phyloP scores from a whole-genome alignment of 164 flowering plant genomes.

The Magnolia changhungtana region DNA sequence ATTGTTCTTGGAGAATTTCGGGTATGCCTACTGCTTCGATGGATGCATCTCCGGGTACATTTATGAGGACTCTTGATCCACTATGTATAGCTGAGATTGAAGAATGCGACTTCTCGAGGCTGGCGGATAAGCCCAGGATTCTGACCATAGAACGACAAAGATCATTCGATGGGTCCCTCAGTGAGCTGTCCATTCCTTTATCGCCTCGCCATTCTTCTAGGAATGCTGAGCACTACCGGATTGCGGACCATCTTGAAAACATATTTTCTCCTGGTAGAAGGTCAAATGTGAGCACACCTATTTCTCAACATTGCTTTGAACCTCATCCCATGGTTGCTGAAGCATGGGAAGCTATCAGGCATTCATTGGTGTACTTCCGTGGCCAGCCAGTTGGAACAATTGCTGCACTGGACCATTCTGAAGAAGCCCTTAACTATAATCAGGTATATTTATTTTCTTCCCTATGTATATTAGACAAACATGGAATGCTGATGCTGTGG shows the following conservation, averaged over 20 bases:
- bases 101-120: constrained; percentile 47
- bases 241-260: constrained; percentile 33
- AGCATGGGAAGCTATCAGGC: constrained; percentile 77
- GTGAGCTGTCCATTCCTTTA: constrained; percentile 39
- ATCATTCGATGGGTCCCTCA: constrained; percentile 51
- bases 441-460: constrained; percentile 42
- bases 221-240: constrained; percentile 26
- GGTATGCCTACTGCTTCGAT: constrained; percentile 21
- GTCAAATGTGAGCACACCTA: constrained; percentile 47
- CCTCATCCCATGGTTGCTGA: constrained; percentile 65
- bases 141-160: constrained; percentile 54
- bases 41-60: constrained; percentile 38
- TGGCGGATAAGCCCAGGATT: constrained; percentile 44
- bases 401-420: constrained; percentile 73
- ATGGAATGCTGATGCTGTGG: not conserved
- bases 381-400: constrained; percentile 85
- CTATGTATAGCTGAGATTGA: constrained; percentile 28
- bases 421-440: constrained; percentile 79
- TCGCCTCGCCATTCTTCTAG: constrained; percentile 34
- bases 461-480: not conserved
- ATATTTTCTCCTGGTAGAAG: constrained; percentile 41
- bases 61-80: constrained; percentile 14
- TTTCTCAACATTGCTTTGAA: constrained; percentile 35
- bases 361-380: constrained; percentile 69
- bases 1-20: not conserved